Conservation (phyloP, 2,329 filamentous ascomycete species). For the Alternaria brassicicola region DNA sequence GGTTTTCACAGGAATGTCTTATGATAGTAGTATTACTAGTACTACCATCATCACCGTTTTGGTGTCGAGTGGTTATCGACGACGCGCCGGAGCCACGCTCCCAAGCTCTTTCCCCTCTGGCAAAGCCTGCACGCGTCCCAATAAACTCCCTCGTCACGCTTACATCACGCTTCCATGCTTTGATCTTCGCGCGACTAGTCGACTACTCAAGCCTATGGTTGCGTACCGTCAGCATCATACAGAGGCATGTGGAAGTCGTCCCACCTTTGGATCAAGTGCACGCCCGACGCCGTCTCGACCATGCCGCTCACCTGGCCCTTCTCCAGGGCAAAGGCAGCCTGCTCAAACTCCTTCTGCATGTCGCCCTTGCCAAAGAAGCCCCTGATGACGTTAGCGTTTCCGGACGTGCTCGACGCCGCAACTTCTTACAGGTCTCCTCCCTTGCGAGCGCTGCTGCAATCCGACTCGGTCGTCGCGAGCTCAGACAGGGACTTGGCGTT, state of each 20-base stretch:
- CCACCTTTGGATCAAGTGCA: constrained; percentile 93
- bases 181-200: neutral
- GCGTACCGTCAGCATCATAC: constrained; percentile 20
- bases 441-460: constrained; percentile 95
- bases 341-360: constrained; percentile 99
- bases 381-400: constrained; percentile 47
- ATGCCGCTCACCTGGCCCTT: constrained; percentile 85
- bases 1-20: constrained; percentile 15
- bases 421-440: constrained; percentile 78
- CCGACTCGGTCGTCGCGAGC: constrained; percentile 85
- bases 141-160: constrained; percentile 10
- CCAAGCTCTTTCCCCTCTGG: constrained; percentile 1
- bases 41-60: constrained; percentile 13
- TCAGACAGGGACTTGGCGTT: constrained; percentile 67
- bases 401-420: neutral
- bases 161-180: constrained; percentile 11
- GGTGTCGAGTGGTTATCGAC: constrained; percentile 18
- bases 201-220: constrained; percentile 32
- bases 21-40: constrained; percentile 12
- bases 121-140: constrained; percentile 15
- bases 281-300: constrained; percentile 89
- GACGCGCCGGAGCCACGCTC: constrained; percentile 15
- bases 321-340: constrained; percentile 88
- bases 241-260: neutral
- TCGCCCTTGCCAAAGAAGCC: constrained; percentile 93